These are phyloP conservation scores for Asterochloris sp. DNA, from an alignment of 139 green algal species.

Conservation along the genomic window DNA sequence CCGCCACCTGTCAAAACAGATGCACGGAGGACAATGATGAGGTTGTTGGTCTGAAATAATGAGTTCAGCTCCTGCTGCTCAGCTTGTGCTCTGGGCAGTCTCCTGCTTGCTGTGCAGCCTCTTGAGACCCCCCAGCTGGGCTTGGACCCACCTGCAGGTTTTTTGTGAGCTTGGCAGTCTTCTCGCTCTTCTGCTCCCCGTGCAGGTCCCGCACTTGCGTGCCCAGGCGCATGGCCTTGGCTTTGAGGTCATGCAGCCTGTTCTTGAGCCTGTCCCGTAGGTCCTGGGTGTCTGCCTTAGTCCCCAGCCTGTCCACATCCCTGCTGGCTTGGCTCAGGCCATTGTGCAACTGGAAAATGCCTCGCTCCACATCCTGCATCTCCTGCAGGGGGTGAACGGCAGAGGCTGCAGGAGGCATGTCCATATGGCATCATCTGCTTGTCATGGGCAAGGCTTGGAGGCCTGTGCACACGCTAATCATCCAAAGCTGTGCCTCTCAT, in stretches of 20 bases:
- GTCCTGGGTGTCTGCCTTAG: constrained; percentile 57
- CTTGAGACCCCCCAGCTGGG: too few species aligned
- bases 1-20: too few species aligned
- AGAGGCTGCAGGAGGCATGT: too few species aligned
- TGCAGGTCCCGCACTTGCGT: constrained; percentile 2
- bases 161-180: constrained; percentile 43
- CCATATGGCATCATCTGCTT: too few species aligned
- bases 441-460: too few species aligned
- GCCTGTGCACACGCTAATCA: too few species aligned
- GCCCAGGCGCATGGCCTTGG: background rate
- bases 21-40: too few species aligned
- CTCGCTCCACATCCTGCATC: background rate
- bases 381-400: background rate
- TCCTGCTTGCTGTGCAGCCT: background rate
- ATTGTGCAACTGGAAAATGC: constrained; percentile 29
- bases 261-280: constrained; percentile 43
- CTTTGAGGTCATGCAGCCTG: background rate
- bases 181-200: constrained; percentile 20
- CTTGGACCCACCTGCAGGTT: constrained; percentile 35
- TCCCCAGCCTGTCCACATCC: constrained; percentile 62
- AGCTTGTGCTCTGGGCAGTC: too few species aligned
- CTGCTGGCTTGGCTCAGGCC: constrained; percentile 29
- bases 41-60: too few species aligned
- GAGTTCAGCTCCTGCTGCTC: too few species aligned
- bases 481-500: too few species aligned